Conservation (phyloP, 345 rosid genomes). For the Clausena lansium region DNA sequence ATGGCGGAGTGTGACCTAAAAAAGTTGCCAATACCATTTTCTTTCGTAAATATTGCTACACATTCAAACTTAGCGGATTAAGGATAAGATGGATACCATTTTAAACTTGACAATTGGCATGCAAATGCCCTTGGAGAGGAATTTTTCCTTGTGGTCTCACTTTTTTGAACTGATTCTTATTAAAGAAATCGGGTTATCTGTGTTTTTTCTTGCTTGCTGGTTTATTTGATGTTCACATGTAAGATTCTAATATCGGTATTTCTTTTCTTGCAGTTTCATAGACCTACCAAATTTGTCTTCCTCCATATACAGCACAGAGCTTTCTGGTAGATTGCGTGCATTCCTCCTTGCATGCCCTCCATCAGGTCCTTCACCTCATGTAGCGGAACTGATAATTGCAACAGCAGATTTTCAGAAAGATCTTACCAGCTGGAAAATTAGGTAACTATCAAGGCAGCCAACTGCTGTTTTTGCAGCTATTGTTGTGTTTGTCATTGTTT, state of each 20-base stretch:
- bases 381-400: conserved; percentile 90
- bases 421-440: conserved; percentile 77
- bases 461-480: background rate
- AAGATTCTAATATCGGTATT: conserved; percentile 21
- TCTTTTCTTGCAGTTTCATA: conserved; percentile 61
- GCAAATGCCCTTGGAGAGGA: background rate
- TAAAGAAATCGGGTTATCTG: background rate
- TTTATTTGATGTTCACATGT: conserved; percentile 4
- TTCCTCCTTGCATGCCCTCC: conserved; percentile 96
- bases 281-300: conserved; percentile 91
- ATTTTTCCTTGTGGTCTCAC: background rate
- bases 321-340: conserved; percentile 77
- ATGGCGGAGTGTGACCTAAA: background rate
- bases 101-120: background rate
- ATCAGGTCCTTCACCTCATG: conserved; percentile 86
- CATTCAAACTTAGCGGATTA: background rate
- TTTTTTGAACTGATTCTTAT: background rate
- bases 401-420: conserved; percentile 96
- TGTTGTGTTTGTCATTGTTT: conserved; percentile 10
- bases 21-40: background rate
- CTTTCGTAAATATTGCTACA: background rate
- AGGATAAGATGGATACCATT: background rate
- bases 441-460: conserved; percentile 37
- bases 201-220: conserved; percentile 17
- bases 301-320: conserved; percentile 90